phyloP scores from a whole-genome alignment of 257 asterid genomes.

The Gentiana straminea region DNA sequence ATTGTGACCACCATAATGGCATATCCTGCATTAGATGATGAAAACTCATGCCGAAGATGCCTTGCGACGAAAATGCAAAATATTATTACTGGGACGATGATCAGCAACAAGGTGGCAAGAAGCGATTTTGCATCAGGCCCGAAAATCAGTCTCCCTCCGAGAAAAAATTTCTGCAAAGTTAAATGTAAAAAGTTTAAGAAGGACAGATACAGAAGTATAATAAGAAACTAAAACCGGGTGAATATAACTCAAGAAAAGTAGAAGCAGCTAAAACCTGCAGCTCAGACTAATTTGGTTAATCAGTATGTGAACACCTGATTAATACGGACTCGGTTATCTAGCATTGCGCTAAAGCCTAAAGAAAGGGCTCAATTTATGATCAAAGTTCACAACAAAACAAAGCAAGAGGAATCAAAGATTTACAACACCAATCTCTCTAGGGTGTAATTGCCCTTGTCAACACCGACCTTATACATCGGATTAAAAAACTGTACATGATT shows the following conservation, averaged over 20 bases:
- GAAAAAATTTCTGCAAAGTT: constrained; percentile 70
- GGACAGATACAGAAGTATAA: too few relatives aligned
- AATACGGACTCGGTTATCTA: background rate
- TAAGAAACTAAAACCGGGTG: background rate
- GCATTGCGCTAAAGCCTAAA: background rate
- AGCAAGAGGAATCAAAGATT: too few relatives aligned
- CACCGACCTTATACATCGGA: too few relatives aligned
- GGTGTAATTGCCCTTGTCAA: too few relatives aligned
- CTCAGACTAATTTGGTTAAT: background rate
- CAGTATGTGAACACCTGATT: background rate
- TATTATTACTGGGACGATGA: constrained; percentile 64
- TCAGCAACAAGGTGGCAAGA: constrained; percentile 73
- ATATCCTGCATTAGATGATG: constrained; percentile 76
- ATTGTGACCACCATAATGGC: constrained; percentile 58
- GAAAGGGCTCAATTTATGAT: too few relatives aligned
- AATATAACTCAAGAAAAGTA: background rate
- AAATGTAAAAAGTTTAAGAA: background rate
- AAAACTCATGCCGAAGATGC: constrained; percentile 83
- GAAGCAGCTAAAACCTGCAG: background rate
- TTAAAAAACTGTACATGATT: too few relatives aligned
- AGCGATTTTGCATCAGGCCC: constrained; percentile 97
- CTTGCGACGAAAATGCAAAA: constrained; percentile 91
- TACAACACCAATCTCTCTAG: too few relatives aligned
- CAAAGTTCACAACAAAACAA: too few relatives aligned
- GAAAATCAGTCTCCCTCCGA: constrained; percentile 92